phyloP scores from a whole-genome alignment of 108 stramenopile genomes.

The Seminavis robusta region DNA sequence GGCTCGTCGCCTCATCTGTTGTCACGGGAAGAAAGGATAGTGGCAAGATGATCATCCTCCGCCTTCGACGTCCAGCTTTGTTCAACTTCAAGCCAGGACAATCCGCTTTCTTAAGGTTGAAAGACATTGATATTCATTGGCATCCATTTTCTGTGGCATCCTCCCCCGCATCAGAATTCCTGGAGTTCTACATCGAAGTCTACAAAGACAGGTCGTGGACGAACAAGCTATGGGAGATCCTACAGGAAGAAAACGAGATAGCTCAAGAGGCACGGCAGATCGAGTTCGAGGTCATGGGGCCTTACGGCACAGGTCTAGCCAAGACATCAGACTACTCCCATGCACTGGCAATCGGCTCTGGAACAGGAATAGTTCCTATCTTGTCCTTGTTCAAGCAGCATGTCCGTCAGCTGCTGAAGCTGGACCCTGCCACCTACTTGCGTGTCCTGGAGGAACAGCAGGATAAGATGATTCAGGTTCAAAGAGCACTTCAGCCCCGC shows the following conservation, averaged over 20 bases:
- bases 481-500: too few relatives aligned
- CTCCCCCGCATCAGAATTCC: slow-evolving; percentile 17
- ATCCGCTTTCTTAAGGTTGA: slow-evolving; percentile 33
- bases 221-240: slow-evolving; percentile 11
- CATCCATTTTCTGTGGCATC: slow-evolving; percentile 37
- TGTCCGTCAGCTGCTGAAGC: slow-evolving; percentile 19
- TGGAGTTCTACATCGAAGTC: slow-evolving; percentile 5
- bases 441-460: slow-evolving; percentile 4
- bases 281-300: slow-evolving; percentile 17
- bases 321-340: slow-evolving; percentile 14
- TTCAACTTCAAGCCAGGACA: slow-evolving; percentile 39
- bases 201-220: slow-evolving; percentile 31
- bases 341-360: slow-evolving; percentile 23
- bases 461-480: too few relatives aligned
- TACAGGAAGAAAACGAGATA: neutral
- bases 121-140: slow-evolving; percentile 25
- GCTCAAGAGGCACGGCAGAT: neutral
- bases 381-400: slow-evolving; percentile 27
- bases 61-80: slow-evolving; percentile 22
- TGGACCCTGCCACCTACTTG: slow-evolving; percentile 17
- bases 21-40: slow-evolving; percentile 8
- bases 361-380: slow-evolving; percentile 25
- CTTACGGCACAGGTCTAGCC: slow-evolving; percentile 26
- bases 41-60: slow-evolving; percentile 28
- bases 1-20: too few relatives aligned